Evolutionary conservation across 345 rosid genomes (phyloP), one percentile per base, ranked within the genome.

Genomic region (Eucalyptus microcorys): DNA sequence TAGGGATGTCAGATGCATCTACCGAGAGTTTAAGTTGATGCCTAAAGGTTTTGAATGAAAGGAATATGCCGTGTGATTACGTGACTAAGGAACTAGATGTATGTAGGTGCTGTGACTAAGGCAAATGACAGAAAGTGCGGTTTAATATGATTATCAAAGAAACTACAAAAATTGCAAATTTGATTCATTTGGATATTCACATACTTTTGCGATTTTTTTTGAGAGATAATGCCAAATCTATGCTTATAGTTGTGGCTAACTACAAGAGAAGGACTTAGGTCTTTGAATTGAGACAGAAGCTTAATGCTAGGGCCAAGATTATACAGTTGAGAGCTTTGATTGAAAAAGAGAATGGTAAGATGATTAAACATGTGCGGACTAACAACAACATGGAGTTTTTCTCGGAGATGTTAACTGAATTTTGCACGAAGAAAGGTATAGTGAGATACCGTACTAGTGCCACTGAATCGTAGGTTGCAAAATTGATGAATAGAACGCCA

Each of bases 41-140:
- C 34, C 34, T 61, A 61, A 13, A 61, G 32, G 68, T 27, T 30
- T 30, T 13, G 34, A 61, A 15, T 14, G 34, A 61, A 61, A 61
- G 15, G 9, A 30, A 14, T 61, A 0, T 61, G 17, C 0, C 26
- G 16, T 59, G 14, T 59, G 4, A 13, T 59, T 59, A 57, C 0
- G 8, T 27, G 32, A 15, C 16, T 59, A 61, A 61, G 16, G 1
- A 61, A 30, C 8, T 26, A 0, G 7, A 59, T 59, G 15, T 59
- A 26, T 13, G 0, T 6, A 6, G 3, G 71, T 61, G 16, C 4
- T 61, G 4, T 14, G 34, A 61, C 68, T 61, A 12, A 61, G 34
- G 17, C 68, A 30, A 61, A 30, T 30, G 34, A 61, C 0, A 15
- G 9, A 14, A 61, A 61, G 5, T 61, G 5, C 19, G 1, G 34